A percentile compares a stretch with the other conserved stretches of the same genome.
These are phyloP conservation scores for Pseudogymnoascus sp. DNA, from an alignment of 2,329 filamentous ascomycete genomes.

Conservation along the genomic window DNA sequence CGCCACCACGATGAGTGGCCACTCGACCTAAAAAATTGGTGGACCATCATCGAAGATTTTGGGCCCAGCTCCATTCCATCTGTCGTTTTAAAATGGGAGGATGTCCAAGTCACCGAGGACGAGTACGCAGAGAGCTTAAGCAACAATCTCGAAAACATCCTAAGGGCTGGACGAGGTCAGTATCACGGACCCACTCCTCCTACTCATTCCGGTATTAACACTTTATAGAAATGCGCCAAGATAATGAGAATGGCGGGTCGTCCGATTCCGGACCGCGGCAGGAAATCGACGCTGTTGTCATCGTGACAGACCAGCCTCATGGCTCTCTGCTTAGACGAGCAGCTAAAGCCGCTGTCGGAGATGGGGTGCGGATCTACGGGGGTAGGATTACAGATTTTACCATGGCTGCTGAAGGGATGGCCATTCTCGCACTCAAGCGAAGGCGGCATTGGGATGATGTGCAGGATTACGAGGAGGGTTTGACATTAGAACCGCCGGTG, in stretches of 20 bases:
- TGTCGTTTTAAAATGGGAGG: neutral
- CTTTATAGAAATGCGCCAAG: neutral
- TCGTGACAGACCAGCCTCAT: neutral
- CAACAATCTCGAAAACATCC: neutral
- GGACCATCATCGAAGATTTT: neutral
- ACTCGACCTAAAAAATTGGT: neutral
- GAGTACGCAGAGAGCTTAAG: neutral
- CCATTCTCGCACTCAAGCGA: neutral
- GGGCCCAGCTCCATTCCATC: neutral
- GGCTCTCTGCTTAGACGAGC: neutral
- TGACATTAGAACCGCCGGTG: neutral
- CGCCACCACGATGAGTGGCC: neutral
- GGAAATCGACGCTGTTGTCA: neutral
- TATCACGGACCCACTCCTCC: neutral
- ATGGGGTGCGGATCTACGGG: neutral
- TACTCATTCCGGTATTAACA: neutral
- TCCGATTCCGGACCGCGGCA: neutral
- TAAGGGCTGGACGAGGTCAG: neutral
- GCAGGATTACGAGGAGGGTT: neutral
- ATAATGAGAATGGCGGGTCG: neutral
- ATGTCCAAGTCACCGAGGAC: neutral
- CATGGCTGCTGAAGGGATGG: neutral
- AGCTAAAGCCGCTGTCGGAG: neutral
- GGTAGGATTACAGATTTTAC: neutral
- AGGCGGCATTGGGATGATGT: neutral